Percentiles rank a stretch among this genome's conserved stretches.
Conservation (phyloP, 345 rosid species). For the Pistacia atlantica region DNA sequence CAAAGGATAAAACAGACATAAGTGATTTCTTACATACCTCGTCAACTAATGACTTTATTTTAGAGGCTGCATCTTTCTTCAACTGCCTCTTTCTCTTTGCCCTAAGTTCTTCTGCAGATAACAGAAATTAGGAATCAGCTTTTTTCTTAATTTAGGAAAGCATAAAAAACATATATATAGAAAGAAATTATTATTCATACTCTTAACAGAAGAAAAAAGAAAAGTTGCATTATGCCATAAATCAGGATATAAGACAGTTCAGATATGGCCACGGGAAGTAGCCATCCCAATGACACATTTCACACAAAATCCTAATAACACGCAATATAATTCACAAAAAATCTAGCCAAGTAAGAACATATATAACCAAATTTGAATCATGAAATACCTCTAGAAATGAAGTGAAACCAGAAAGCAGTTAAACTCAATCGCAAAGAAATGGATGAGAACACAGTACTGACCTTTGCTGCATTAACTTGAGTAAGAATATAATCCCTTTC, state of each 20-base stretch:
- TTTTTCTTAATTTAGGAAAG: neutral
- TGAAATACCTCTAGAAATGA: neutral
- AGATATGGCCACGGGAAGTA: neutral
- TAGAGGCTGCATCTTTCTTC: slow-evolving; percentile 93
- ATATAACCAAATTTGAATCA: slow-evolving; percentile 6
- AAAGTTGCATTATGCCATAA: neutral
- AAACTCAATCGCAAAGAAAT: neutral
- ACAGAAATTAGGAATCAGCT: slow-evolving; percentile 16
- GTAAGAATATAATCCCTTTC: slow-evolving; percentile 88
- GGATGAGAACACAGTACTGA: slow-evolving; percentile 21
- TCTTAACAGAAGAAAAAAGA: neutral
- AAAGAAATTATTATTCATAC: neutral
- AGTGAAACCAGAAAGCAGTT: neutral
- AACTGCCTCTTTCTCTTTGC: slow-evolving; percentile 91
- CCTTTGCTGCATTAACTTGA: slow-evolving; percentile 92
- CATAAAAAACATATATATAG: neutral
- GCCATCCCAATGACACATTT: neutral
- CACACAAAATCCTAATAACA: neutral
- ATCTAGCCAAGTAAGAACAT: neutral
- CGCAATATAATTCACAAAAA: neutral
- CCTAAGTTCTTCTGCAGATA: slow-evolving; percentile 83
- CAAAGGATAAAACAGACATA: neutral
- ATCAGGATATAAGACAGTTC: neutral
- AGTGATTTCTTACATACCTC: slow-evolving; percentile 57
- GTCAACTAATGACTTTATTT: slow-evolving; percentile 85